Evolutionary conservation across 169 alveolate species (phyloP).

Genomic region (Eimeria praecox): DNA sequence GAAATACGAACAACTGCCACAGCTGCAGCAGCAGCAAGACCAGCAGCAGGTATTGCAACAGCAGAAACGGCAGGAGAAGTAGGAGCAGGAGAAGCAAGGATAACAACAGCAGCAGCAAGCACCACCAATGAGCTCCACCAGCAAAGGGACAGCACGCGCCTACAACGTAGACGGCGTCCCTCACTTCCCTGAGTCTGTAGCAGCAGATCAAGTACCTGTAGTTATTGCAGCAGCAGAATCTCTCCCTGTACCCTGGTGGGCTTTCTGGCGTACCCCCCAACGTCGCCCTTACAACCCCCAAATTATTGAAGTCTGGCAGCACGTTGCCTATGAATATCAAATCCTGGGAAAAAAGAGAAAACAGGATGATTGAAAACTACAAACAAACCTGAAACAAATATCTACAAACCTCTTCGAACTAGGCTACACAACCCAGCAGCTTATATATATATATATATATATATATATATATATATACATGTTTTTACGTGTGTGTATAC

Average conservation of each 20-base stretch:
- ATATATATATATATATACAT: not conserved
- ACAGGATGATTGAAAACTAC: not conserved
- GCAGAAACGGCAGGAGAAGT: not conserved
- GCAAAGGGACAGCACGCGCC: conserved; percentile 7
- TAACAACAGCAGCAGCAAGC: not conserved
- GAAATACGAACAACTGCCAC: not conserved
- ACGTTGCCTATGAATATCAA: conserved; percentile 33
- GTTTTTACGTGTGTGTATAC: not conserved
- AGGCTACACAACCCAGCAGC: not conserved
- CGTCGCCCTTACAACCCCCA: conserved; percentile 27
- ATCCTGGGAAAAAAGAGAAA: not conserved
- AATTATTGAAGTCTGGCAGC: conserved; percentile 42
- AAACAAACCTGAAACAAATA: not conserved
- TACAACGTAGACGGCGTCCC: conserved; percentile 44
- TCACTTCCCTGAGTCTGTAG: conserved; percentile 23
- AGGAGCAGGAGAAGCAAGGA: not conserved
- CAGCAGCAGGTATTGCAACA: not conserved
- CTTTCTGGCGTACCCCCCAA: conserved; percentile 52
- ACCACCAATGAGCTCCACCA: conserved; percentile 29
- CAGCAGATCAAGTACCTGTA: conserved; percentile 14
- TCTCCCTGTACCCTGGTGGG: conserved; percentile 38
- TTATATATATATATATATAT: not conserved
- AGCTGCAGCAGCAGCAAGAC: not conserved
- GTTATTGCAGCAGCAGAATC: conserved; percentile 39
- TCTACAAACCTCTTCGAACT: not conserved